phyloP scores from a whole-genome alignment of 31 red algal species.

The Asparagopsis taxiformis region DNA sequence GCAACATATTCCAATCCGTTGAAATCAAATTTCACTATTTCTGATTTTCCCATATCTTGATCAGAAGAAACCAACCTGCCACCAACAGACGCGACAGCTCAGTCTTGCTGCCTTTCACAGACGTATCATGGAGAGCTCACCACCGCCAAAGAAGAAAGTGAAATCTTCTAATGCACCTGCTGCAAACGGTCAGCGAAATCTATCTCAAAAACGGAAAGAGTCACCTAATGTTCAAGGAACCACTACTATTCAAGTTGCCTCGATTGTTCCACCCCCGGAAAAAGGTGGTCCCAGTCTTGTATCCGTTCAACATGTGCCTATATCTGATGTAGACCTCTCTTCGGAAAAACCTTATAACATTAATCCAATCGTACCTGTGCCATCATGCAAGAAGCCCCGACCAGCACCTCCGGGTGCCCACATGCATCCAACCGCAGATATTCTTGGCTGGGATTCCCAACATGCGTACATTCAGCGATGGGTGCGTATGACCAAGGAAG shows the following conservation, averaged over 20 bases:
- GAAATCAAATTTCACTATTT: too few relatives aligned
- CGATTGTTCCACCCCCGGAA: slow-evolving; percentile 2
- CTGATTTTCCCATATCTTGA: too few relatives aligned
- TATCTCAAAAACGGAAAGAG: too few relatives aligned
- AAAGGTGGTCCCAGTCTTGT: slow-evolving; percentile 30
- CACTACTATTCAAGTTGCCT: slow-evolving; percentile 21
- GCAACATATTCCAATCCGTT: too few relatives aligned
- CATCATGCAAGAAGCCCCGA: slow-evolving; percentile 46
- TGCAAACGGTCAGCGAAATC: too few relatives aligned
- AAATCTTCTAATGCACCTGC: too few relatives aligned
- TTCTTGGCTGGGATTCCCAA: slow-evolving; percentile 96
- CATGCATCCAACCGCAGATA: slow-evolving; percentile 80
- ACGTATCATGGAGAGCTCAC: too few relatives aligned
- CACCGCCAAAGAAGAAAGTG: too few relatives aligned
- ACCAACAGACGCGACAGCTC: too few relatives aligned
- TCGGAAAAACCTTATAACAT: slow-evolving; percentile 67
- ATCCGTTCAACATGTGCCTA: slow-evolving; percentile 25
- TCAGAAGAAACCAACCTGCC: too few relatives aligned
- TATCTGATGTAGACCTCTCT: slow-evolving; percentile 40
- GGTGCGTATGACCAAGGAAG: slow-evolving; percentile 90
- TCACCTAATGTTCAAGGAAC: too few relatives aligned
- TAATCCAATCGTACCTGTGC: slow-evolving; percentile 50
- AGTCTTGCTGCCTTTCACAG: too few relatives aligned
- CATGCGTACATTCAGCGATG: slow-evolving; percentile 96
- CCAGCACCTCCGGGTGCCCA: slow-evolving; percentile 60